Percentiles rank a stretch among this genome's conserved stretches.
Conservation (phyloP, 1,139 yeast genomes). For the Nadsonia starkeyi-henricii region DNA sequence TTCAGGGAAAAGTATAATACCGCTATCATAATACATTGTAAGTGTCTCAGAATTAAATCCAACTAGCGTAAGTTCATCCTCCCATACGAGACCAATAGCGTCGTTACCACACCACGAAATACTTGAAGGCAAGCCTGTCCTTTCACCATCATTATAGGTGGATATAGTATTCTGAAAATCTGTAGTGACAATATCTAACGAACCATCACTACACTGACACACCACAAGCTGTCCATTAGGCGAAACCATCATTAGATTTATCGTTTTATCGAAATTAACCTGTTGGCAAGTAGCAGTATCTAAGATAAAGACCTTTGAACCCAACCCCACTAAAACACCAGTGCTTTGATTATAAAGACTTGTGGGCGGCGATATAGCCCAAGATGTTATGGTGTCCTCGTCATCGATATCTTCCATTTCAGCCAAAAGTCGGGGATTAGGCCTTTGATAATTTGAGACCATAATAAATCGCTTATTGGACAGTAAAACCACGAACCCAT, state of each 20-base stretch:
- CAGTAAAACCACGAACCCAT: conserved; percentile 28
- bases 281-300: conserved; percentile 14
- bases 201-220: conserved; percentile 33
- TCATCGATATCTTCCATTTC: conserved; percentile 3
- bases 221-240: conserved; percentile 53
- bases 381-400: conserved; percentile 14
- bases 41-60: conserved; percentile 58
- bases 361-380: conserved; percentile 24
- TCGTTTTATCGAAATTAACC: conserved; percentile 40
- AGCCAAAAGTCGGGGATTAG: conserved; percentile 19
- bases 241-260: conserved; percentile 37
- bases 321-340: conserved; percentile 22
- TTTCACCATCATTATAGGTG: conserved; percentile 29
- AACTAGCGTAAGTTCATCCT: conserved; percentile 52
- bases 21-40: conserved; percentile 31
- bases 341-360: conserved; percentile 15
- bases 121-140: conserved; percentile 8
- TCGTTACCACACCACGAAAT: conserved; percentile 76
- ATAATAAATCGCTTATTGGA: conserved; percentile 23
- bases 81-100: conserved; percentile 46
- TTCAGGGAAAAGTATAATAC: conserved; percentile 34
- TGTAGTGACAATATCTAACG: conserved; percentile 40
- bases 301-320: conserved; percentile 14
- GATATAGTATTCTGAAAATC: conserved; percentile 39
- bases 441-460: conserved; percentile 22